A percentile compares a stretch with the other conserved stretches of the same genome.
Evolutionary conservation across 164 flowering plant genomes (phyloP).

Genomic region (grape (Vitis vinifera)): DNA sequence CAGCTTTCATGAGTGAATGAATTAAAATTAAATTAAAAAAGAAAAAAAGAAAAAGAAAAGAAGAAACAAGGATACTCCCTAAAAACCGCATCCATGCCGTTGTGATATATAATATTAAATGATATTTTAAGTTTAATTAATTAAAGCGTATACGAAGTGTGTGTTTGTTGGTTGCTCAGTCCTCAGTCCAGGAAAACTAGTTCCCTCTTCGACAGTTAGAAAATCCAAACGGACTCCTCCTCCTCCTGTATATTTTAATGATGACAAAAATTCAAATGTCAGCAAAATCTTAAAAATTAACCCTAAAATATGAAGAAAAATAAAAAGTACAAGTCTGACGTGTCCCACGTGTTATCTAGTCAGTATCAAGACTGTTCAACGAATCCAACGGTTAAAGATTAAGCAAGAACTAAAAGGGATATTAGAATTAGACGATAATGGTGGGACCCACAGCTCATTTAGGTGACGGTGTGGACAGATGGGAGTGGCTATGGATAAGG

Average conservation of each 20-base stretch:
- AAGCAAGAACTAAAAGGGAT: not conserved
- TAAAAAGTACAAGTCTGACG: not conserved
- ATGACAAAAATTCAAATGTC: not conserved
- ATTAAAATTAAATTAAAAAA: not conserved
- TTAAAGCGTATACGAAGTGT: conserved; percentile 30
- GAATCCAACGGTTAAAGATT: not conserved
- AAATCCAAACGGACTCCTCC: conserved; percentile 34
- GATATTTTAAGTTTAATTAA: not conserved
- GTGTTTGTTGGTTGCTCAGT: conserved; percentile 18
- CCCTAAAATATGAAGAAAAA: not conserved
- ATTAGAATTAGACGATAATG: not conserved
- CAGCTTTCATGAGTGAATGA: conserved; percentile 11
- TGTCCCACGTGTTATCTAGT: too few relatives aligned
- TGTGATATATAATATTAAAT: conserved; percentile 19
- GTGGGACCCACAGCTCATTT: not conserved
- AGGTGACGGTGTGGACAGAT: not conserved
- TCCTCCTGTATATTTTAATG: conserved; percentile 26
- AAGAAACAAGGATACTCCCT: conserved; percentile 64
- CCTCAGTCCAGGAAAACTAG: conserved; percentile 16
- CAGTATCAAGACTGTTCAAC: too few relatives aligned
- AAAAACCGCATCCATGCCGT: conserved; percentile 68
- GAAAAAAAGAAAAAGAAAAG: conserved; percentile 22
- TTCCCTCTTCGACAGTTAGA: conserved; percentile 37
- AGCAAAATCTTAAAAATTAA: not conserved
- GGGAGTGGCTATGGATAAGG: not conserved